Evolutionary conservation across 257 asterid genomes (phyloP).

Genomic region (Salvia splendens): DNA sequence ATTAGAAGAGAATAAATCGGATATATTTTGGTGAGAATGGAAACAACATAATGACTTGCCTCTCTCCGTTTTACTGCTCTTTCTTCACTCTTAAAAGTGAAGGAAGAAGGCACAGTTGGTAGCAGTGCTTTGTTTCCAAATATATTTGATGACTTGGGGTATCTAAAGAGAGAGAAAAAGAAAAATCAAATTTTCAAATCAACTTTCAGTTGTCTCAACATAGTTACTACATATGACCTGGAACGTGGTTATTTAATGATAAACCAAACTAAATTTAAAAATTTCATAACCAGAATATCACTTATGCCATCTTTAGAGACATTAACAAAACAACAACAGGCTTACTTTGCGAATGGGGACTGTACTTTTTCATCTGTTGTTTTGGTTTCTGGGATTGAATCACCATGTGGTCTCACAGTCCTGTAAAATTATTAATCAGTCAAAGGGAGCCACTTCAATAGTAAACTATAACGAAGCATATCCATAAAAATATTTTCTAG

Average conservation of each 20-base stretch:
- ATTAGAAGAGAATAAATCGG: slow-evolving; percentile 26
- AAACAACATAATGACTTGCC: slow-evolving; percentile 44
- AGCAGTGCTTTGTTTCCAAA: slow-evolving; percentile 41
- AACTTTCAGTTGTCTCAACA: slow-evolving; percentile 1
- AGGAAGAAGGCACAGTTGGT: slow-evolving; percentile 50
- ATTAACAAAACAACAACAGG: slow-evolving; percentile 6
- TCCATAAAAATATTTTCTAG: neutral
- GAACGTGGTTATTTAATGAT: neutral
- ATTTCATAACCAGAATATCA: neutral
- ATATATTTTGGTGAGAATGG: neutral
- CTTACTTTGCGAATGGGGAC: slow-evolving; percentile 47
- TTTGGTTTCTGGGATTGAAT: slow-evolving; percentile 40
- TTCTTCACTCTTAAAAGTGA: slow-evolving; percentile 79
- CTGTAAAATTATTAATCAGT: slow-evolving; percentile 41
- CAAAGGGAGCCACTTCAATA: slow-evolving; percentile 4
- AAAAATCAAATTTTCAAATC: neutral
- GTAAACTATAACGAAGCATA: neutral
- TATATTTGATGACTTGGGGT: slow-evolving; percentile 39
- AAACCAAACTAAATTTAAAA: neutral
- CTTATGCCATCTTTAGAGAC: neutral
- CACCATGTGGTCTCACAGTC: slow-evolving; percentile 36
- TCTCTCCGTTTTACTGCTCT: slow-evolving; percentile 82
- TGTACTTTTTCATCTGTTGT: slow-evolving; percentile 36
- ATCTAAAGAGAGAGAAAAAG: slow-evolving; percentile 41
- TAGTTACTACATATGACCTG: neutral